Base-by-base conservation (phyloP, 768 basidiomycete species). In the Boletus huronensis region DNA sequence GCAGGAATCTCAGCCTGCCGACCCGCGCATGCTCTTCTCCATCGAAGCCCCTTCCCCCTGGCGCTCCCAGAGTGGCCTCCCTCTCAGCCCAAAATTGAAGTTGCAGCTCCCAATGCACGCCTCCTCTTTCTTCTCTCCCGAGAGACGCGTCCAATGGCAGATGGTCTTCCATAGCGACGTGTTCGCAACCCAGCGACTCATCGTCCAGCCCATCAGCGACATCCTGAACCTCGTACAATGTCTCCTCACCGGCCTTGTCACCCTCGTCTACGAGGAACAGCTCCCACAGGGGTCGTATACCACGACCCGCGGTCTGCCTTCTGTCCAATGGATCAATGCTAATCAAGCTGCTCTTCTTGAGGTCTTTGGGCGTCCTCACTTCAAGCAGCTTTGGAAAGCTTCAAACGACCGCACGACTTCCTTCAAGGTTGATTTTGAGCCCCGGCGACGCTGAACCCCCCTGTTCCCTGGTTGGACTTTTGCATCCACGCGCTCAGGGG, bases 131-230 rank as follows among this genome's bases (percentile, higher is more conserved):
- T 93, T 92, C 74, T 87, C 85, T 46, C 88, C 88, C 11, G 88
- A 92, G 68, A 76, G 90, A 61, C 82, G 88, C 55, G 81, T 91
- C 43, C 89, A 91, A 67, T 93, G 90, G 90, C 83, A 91, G 69
- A 90, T 91, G 89, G 88, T 90, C 63, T 93, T 93, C 67, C 89
- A 87, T 67, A 82, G 81, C 64, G 85, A 87, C 70, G 82, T 83
- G 48, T 88, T 87, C 71, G 84, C 85, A 63, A 84, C 82, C 28
- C 79, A 85, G 52, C 77, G 85, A 32, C 84, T 85, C 69, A 80
- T 84, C 60, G 81, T 82, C 52, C 79, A 81, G 29, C 86, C 86
- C 45, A 80, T 88, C 68, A 82, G 79, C 70, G 85, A 87, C 68
- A 83, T 88, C 60, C 75, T 87, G 55, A 79, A 78, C 67, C 77